These are phyloP conservation scores for Phylloporus gajari DNA, from an alignment of 1,284 basidiomycete genomes.

Conservation along the genomic window DNA sequence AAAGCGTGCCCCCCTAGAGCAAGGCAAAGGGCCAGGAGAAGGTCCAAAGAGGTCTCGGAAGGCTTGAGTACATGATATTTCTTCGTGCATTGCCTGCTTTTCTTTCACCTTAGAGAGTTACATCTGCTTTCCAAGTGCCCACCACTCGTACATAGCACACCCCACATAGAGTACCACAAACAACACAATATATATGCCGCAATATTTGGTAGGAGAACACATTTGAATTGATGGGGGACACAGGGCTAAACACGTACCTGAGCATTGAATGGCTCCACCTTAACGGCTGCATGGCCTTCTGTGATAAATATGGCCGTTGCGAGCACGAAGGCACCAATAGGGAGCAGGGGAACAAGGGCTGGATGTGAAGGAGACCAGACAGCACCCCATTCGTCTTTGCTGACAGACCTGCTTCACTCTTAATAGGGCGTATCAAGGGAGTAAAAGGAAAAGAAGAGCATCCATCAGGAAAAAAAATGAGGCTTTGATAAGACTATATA, in stretches of 20 bases:
- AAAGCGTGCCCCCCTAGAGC: too few species aligned
- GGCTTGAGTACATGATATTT: too few species aligned
- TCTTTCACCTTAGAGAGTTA: constrained; percentile 29
- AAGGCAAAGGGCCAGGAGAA: too few species aligned
- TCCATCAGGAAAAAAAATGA: too few species aligned
- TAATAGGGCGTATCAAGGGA: too few species aligned
- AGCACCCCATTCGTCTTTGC: too few species aligned
- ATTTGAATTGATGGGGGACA: too few species aligned
- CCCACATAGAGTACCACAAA: constrained; percentile 50
- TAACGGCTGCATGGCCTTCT: constrained; percentile 58
- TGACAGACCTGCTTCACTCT: too few species aligned
- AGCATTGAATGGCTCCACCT: constrained; percentile 46
- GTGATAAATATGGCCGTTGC: constrained; percentile 61
- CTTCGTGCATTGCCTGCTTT: too few species aligned
- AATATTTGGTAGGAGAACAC: constrained; percentile 47
- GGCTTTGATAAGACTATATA: too few species aligned
- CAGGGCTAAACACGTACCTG: constrained; percentile 35
- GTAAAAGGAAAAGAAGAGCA: too few species aligned
- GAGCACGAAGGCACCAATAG: constrained; percentile 54
- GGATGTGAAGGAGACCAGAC: constrained; percentile 57
- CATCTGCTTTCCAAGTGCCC: constrained; percentile 28
- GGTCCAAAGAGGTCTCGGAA: too few species aligned
- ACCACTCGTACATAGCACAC: constrained; percentile 47
- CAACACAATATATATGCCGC: constrained; percentile 54
- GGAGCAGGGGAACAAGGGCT: constrained; percentile 61